Percentiles rank a stretch among this genome's conserved stretches.
These are phyloP conservation scores for Trifolium dubium DNA, from an alignment of 306 rosid species.

Conservation along the genomic window DNA sequence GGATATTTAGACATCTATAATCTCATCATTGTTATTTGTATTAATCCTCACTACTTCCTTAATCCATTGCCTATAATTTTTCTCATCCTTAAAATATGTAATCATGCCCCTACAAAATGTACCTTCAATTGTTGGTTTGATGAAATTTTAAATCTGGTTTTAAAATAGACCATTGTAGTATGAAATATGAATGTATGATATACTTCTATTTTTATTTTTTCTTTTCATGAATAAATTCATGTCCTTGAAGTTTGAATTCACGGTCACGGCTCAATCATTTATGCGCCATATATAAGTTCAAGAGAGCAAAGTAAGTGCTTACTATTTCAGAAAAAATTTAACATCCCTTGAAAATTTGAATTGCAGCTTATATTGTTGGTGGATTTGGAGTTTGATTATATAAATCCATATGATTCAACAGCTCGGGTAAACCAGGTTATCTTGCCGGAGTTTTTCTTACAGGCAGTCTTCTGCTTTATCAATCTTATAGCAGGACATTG, in stretches of 20 bases:
- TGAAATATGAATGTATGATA: too few species aligned
- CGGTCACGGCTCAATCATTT: background rate
- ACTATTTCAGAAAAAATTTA: background rate
- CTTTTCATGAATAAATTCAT: background rate
- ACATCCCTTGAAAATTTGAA: slow-evolving; percentile 16
- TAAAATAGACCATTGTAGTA: too few species aligned
- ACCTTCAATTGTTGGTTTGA: too few species aligned
- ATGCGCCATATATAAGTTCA: background rate
- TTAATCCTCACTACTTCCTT: background rate
- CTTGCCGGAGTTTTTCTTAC: slow-evolving; percentile 78
- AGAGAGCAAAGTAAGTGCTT: background rate
- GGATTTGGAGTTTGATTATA: slow-evolving; percentile 88
- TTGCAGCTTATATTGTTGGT: slow-evolving; percentile 89
- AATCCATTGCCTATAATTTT: background rate
- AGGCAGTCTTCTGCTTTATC: slow-evolving; percentile 65
- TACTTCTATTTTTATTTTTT: too few species aligned
- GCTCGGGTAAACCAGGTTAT: slow-evolving; percentile 68
- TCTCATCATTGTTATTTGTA: slow-evolving; percentile 4
- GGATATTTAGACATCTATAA: background rate
- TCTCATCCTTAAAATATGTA: too few species aligned
- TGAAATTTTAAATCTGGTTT: too few species aligned
- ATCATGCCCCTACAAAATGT: too few species aligned
- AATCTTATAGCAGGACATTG: slow-evolving; percentile 74
- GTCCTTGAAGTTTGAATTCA: background rate
- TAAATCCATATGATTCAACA: slow-evolving; percentile 90